Evolutionary conservation across 306 rosid species (phyloP).

Genomic region (Vigna angularis): DNA sequence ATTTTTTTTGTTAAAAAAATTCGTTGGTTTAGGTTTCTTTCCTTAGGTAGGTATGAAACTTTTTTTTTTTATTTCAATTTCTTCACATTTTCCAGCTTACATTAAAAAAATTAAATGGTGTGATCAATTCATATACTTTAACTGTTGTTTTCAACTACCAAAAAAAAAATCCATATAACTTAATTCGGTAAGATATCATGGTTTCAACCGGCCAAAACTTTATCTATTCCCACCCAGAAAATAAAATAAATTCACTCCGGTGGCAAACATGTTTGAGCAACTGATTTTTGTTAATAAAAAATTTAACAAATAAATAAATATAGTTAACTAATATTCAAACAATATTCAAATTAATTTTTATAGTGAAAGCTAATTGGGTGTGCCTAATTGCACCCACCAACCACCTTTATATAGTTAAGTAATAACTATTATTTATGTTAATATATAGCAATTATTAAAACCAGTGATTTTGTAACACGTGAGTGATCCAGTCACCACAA

Average conservation of each 20-base stretch:
- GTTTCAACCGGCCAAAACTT: neutral
- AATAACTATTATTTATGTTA: too few species aligned
- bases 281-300: neutral
- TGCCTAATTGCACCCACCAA: conserved; percentile 15
- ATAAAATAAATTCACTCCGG: neutral
- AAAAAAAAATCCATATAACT: neutral
- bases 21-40: too few species aligned
- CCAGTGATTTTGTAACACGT: conserved; percentile 32
- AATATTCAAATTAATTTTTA: neutral
- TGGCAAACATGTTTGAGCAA: neutral
- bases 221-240: neutral
- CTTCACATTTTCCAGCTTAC: neutral
- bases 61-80: neutral
- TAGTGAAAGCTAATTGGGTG: neutral
- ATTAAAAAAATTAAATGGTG: neutral
- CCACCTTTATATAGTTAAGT: too few species aligned
- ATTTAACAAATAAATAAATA: neutral
- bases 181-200: neutral
- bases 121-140: too few species aligned
- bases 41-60: too few species aligned
- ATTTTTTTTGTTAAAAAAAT: too few species aligned
- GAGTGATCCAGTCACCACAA: neutral
- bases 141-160: too few species aligned
- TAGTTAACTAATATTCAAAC: neutral
- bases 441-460: neutral